phyloP scores from a whole-genome alignment of 2,329 filamentous ascomycete species.

The Xylaria sp. region DNA sequence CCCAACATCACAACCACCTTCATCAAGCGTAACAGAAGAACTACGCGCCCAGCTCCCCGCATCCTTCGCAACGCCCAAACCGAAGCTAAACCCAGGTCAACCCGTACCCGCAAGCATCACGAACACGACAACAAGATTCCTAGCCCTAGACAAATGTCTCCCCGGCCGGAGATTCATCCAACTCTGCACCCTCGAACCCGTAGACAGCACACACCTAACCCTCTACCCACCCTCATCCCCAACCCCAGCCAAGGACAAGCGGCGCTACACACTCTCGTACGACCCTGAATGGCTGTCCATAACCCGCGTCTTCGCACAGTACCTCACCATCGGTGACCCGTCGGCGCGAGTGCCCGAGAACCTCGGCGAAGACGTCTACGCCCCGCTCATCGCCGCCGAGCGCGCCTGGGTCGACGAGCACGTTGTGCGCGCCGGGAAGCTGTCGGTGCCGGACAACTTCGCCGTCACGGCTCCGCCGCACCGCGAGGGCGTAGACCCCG shows the following conservation, averaged over 20 bases:
- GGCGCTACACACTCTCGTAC: constrained; percentile 75
- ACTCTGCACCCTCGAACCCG: constrained; percentile 71
- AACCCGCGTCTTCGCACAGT: constrained; percentile 79
- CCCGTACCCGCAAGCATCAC: constrained; percentile 77
- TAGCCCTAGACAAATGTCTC: constrained; percentile 92
- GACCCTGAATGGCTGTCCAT: constrained; percentile 97
- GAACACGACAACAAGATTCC: constrained; percentile 83
- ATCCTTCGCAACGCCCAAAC: constrained; percentile 68
- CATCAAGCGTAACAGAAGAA: constrained; percentile 65
- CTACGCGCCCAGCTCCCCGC: constrained; percentile 80
- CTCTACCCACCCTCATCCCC: constrained; percentile 40
- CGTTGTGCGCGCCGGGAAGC: constrained; percentile 69
- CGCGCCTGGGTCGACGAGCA: constrained; percentile 84
- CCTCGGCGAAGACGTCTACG: constrained; percentile 76
- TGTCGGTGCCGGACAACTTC: constrained; percentile 84
- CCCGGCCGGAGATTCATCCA: constrained; percentile 85
- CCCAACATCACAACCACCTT: constrained; percentile 30
- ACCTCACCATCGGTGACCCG: constrained; percentile 72
- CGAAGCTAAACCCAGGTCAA: constrained; percentile 61
- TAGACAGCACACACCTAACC: constrained; percentile 51
- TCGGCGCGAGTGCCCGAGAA: constrained; percentile 65
- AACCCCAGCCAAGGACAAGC: not conserved
- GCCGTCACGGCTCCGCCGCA: constrained; percentile 78
- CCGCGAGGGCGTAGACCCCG: constrained; percentile 61
- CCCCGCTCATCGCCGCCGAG: constrained; percentile 73